Evolutionary conservation across 257 asterid species (phyloP), one percentile per base, ranked within the genome.

Genomic region (Penstemon newberryi): DNA sequence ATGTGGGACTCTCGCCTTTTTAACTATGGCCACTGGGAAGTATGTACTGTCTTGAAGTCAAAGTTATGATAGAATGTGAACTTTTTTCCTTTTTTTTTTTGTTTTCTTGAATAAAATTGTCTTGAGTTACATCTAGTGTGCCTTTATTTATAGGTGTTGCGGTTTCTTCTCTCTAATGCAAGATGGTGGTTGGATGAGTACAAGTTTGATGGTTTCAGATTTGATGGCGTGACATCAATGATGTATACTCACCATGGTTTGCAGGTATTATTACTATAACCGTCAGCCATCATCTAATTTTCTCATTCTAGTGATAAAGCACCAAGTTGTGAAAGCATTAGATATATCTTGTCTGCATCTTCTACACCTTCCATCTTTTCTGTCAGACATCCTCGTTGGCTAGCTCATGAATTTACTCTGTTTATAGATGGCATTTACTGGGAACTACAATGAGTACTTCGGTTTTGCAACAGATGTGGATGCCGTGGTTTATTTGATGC

Each of bases 111-210:
- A 13, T 44, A 50, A 39, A 45, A 18, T 69, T n/a, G 43, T 36
- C 25, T 10, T 7, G 33, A 50, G 46, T 62, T 66, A 62, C 40
- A 58, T 66, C 75, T 75, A 42, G 11, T 65, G 39, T 60, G 47
- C 67, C 66, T 59, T 68, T 56, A 66, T 69, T 66, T 71, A 69
- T 81, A 93, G 99, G 99, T 93, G 47, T 79, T 88, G 62, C 83
- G 99, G 82, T 93, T 40, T 83, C 99, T 93, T 80, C 96, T 93
- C 67, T 93, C 99, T 36, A 93, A 90, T 75, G 93, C 99, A 50
- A 87, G 99, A 82, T 93, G 97, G 99, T 93, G 99, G 99, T 82
- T 93, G 85, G 98, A 90, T 84, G 97, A 93, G 86, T 94, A 89
- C 81, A 94, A 94, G 86, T 94, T 94, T 61, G 99, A 94, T 69